Base-by-base conservation (phyloP, 192 early-diverging fungal species). In the Coemansia guatemalensis region DNA sequence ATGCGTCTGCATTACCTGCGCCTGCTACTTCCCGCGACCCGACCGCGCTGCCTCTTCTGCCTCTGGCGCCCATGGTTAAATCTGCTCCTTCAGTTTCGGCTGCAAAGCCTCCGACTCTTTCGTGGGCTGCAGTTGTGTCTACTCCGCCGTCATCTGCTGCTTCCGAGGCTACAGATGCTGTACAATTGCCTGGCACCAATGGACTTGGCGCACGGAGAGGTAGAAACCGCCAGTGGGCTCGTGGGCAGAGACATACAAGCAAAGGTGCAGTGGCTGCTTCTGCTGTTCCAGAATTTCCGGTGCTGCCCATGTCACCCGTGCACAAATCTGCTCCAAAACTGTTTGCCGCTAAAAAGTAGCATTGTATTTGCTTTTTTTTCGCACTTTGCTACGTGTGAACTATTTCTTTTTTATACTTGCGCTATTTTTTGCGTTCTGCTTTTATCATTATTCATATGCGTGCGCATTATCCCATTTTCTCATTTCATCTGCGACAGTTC, bases 261-360 rank as follows among this genome's bases (percentile, higher is more conserved):
- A 60, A 50, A 8, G 59, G 41, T 32, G 12, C 22, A 12, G 52
- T 29, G 52, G 52, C 5, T 26, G 39, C 35, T 20, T 39, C 18
- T 20, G 24, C 51, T 8, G 27, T 64, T 11, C 62, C 62, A 1
- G 53, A 54, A 17, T 79, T 73, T 48, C 71, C 71, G 27, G 50
- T 64, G 47, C 32, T 79, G 67, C 68, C 76, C 20, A 66, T 70
- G 54, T 79, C 70, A 27, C 70, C 76, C 2, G 61, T 70, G 2
- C 58, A 64, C 47, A 69, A 53, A 27, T 69, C 63, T 6, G 29
- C 73, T 8, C 67, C 73, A 17, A 17, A 22, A 11, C 39, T 64
- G 41, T 54, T 63, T 26, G 24, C 26, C 29, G 56, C 24, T n/a
- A 20, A 18, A 39, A 14, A 18, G 35, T 61, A 14, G 26, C 44